These are phyloP conservation scores for Cadophora sp. DNA, from an alignment of 2,329 filamentous ascomycete genomes.

Conservation along the genomic window DNA sequence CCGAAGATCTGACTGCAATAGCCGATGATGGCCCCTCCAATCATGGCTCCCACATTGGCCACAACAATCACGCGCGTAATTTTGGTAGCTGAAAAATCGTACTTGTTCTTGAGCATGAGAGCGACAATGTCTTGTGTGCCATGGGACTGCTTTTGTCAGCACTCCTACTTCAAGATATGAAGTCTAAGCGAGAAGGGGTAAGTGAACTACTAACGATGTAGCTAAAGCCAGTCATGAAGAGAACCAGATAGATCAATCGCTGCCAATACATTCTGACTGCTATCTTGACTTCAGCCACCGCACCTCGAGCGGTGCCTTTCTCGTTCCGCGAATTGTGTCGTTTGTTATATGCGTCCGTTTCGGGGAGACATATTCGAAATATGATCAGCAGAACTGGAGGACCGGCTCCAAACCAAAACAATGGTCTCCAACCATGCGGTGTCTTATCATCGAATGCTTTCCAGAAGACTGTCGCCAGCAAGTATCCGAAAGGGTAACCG, in stretches of 20 bases:
- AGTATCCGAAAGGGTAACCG: slow-evolving; percentile 81
- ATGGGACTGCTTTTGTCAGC: slow-evolving; percentile 39
- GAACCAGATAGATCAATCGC: slow-evolving; percentile 78
- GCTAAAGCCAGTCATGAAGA: slow-evolving; percentile 91
- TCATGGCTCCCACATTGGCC: slow-evolving; percentile 73
- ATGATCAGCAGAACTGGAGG: slow-evolving; percentile 82
- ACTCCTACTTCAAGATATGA: slow-evolving; percentile 52
- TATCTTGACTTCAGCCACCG: slow-evolving; percentile 78
- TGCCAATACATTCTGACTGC: slow-evolving; percentile 83
- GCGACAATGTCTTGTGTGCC: slow-evolving; percentile 60
- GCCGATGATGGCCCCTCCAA: slow-evolving; percentile 70
- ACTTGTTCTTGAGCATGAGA: slow-evolving; percentile 64
- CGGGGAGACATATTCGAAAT: slow-evolving; percentile 78
- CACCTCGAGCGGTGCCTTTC: slow-evolving; percentile 67
- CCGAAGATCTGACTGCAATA: slow-evolving; percentile 74
- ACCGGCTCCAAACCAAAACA: slow-evolving; percentile 89
- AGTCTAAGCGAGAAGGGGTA: slow-evolving; percentile 42
- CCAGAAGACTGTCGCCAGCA: slow-evolving; percentile 73
- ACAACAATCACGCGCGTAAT: slow-evolving; percentile 76
- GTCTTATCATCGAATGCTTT: slow-evolving; percentile 78
- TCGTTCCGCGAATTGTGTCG: slow-evolving; percentile 68
- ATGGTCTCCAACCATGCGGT: slow-evolving; percentile 78
- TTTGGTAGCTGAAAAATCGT: slow-evolving; percentile 46
- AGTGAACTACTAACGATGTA: slow-evolving; percentile 75
- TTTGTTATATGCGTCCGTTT: slow-evolving; percentile 76